Percentiles rank a stretch among this genome's conserved stretches.
These are phyloP conservation scores for Russula lepida DNA, from an alignment of 768 basidiomycete genomes.

Conservation along the genomic window DNA sequence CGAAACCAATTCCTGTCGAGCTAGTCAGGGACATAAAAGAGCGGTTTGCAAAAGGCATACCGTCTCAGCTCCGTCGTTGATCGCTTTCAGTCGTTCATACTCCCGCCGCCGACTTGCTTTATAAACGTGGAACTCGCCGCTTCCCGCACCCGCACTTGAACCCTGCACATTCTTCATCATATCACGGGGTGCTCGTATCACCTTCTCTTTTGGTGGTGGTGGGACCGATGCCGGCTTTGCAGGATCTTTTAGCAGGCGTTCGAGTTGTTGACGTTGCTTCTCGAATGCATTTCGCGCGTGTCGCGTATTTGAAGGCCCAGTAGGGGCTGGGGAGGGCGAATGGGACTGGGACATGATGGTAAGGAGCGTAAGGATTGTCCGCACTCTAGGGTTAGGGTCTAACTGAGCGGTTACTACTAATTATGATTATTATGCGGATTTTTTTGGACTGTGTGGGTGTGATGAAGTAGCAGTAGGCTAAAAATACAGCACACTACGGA, in stretches of 20 bases:
- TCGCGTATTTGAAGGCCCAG: conserved; percentile 24
- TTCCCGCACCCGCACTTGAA: conserved; percentile 93
- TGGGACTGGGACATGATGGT: conserved; percentile 24
- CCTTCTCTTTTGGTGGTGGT: conserved; percentile 72
- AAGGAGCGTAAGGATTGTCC: not conserved
- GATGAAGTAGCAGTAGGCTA: not conserved
- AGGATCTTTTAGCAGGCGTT: conserved; percentile 85
- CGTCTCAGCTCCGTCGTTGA: conserved; percentile 75
- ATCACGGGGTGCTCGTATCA: conserved; percentile 72
- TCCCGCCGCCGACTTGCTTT: conserved; percentile 90
- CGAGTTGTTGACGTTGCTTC: conserved; percentile 58
- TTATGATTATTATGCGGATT: not conserved
- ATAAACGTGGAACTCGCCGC: conserved; percentile 98
- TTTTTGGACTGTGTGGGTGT: not conserved
- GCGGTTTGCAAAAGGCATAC: conserved; percentile 35
- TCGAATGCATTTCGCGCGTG: conserved; percentile 48
- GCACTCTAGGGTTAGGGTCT: conserved; percentile 14
- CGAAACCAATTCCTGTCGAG: conserved; percentile 54
- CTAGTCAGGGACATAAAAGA: not conserved
- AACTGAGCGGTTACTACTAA: not conserved
- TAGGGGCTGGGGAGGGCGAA: conserved; percentile 26
- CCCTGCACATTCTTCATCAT: conserved; percentile 99
- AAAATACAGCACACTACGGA: not conserved
- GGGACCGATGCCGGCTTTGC: conserved; percentile 75
- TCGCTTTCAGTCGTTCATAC: conserved; percentile 86